These are phyloP conservation scores for Tolypocladium tropicale DNA, from an alignment of 2,329 filamentous ascomycete species.

Conservation along the genomic window DNA sequence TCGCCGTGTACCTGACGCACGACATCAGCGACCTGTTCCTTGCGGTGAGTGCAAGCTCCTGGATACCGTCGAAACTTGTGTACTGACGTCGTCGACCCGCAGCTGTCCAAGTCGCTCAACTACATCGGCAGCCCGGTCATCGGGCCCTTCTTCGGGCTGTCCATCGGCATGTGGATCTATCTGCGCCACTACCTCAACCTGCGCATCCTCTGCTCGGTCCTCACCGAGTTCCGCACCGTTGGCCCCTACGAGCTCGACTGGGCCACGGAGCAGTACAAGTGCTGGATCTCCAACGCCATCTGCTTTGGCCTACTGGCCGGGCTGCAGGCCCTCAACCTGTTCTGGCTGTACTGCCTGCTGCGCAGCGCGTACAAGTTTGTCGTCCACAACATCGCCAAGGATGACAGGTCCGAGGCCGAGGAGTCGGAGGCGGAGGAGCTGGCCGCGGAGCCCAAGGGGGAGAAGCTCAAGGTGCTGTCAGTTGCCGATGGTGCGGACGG, in stretches of 20 bases:
- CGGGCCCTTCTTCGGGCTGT: slow-evolving; percentile 72
- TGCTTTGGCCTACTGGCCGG: slow-evolving; percentile 52
- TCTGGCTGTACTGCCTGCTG: slow-evolving; percentile 72
- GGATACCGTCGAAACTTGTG: too few relatives aligned
- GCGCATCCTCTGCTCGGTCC: slow-evolving; percentile 62
- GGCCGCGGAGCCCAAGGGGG: neutral
- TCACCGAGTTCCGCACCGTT: slow-evolving; percentile 65
- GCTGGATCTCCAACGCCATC: slow-evolving; percentile 57
- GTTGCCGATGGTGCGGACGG: neutral
- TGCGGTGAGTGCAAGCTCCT: slow-evolving; percentile 42
- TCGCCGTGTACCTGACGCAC: slow-evolving; percentile 89
- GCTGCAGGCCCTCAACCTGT: slow-evolving; percentile 67
- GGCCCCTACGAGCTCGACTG: slow-evolving; percentile 69
- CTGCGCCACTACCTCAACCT: slow-evolving; percentile 79
- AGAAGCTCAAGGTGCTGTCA: too few relatives aligned
- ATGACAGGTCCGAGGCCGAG: slow-evolving; percentile 62
- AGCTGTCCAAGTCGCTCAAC: slow-evolving; percentile 79
- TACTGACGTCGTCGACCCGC: neutral
- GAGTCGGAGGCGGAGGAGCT: slow-evolving; percentile 21
- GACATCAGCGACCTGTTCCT: slow-evolving; percentile 95
- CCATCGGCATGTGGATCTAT: slow-evolving; percentile 81
- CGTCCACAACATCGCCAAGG: slow-evolving; percentile 48
- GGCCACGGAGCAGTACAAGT: slow-evolving; percentile 70
- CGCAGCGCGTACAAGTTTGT: slow-evolving; percentile 65
- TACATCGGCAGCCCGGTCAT: slow-evolving; percentile 74